phyloP scores from a whole-genome alignment of 192 early-diverging fungal genomes.

The Dispira parvispora region DNA sequence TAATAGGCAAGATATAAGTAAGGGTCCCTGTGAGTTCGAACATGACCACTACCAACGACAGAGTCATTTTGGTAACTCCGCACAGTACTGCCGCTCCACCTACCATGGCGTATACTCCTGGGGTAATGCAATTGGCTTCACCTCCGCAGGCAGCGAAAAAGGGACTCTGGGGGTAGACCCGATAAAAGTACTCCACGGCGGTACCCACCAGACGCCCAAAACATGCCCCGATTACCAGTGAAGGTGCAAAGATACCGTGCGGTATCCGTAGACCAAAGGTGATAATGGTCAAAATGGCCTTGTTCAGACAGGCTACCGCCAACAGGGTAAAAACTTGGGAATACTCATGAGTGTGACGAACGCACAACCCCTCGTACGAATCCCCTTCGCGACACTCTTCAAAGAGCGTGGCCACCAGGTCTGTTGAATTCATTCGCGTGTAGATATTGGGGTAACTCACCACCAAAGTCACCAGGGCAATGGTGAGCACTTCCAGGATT shows the following conservation, averaged over 20 bases:
- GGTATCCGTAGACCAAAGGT: conserved; percentile 37
- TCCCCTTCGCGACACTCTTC: conserved; percentile 60
- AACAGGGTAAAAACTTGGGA: conserved; percentile 24
- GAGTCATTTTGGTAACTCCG: conserved; percentile 42
- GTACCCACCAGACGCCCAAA: conserved; percentile 26
- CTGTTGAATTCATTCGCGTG: conserved; percentile 69
- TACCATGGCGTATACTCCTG: conserved; percentile 51
- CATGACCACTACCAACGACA: conserved; percentile 49
- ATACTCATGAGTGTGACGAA: conserved; percentile 24
- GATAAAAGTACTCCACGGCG: conserved; percentile 26
- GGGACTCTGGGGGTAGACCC: conserved; percentile 15
- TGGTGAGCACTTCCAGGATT: conserved; percentile 51
- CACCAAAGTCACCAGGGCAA: conserved; percentile 53
- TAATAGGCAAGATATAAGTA: conserved; percentile 48
- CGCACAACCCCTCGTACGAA: conserved; percentile 45
- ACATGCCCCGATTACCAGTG: conserved; percentile 35
- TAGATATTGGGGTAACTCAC: conserved; percentile 68
- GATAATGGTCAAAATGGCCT: conserved; percentile 26
- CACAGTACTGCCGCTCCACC: conserved; percentile 33
- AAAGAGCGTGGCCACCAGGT: conserved; percentile 77
- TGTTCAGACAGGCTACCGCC: conserved; percentile 24
- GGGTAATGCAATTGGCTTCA: conserved; percentile 38
- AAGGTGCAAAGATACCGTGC: conserved; percentile 32
- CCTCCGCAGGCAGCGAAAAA: conserved; percentile 30
- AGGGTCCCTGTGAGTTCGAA: conserved; percentile 69